Evolutionary conservation across 768 basidiomycete genomes (phyloP).

Genomic region (Paxillus ammoniavirescens): DNA sequence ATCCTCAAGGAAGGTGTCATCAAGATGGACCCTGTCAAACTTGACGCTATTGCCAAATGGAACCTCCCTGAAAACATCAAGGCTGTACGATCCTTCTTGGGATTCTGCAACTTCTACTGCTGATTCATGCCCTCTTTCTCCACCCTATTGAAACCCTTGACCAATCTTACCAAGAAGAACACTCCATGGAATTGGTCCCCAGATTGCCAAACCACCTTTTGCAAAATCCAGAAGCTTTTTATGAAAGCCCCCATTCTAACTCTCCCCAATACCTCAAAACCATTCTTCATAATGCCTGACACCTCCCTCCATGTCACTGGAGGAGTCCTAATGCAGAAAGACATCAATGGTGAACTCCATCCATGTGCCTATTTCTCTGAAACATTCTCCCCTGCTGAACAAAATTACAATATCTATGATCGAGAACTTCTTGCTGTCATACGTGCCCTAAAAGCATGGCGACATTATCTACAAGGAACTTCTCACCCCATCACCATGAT

Average conservation of each 20-base stretch:
- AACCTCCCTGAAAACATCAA: conserved; percentile 19
- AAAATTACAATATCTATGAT: conserved; percentile 50
- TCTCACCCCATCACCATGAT: conserved; percentile 28
- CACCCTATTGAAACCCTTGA: conserved; percentile 21
- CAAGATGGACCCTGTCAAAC: conserved; percentile 37
- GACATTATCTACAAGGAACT: conserved; percentile 34
- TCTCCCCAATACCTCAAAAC: conserved; percentile 7
- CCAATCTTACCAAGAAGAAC: not conserved
- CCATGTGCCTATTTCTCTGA: not conserved
- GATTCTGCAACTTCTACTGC: too few species aligned
- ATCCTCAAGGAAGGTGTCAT: not conserved
- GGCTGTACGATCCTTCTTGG: conserved; percentile 25
- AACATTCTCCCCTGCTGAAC: conserved; percentile 24
- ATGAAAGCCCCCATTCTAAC: not conserved
- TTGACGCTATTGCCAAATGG: conserved; percentile 32
- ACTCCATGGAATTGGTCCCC: not conserved
- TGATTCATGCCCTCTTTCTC: conserved; percentile 27
- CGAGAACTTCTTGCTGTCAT: conserved; percentile 1
- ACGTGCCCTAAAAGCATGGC: conserved; percentile 1
- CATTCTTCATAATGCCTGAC: not conserved
- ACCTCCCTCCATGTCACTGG: not conserved
- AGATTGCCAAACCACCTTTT: not conserved
- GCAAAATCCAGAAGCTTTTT: not conserved
- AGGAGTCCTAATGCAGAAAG: not conserved
- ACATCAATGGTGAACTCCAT: not conserved